These are phyloP conservation scores for Vaccinium corymbosum DNA, from an alignment of 148 eudicot genomes.

Conservation along the genomic window DNA sequence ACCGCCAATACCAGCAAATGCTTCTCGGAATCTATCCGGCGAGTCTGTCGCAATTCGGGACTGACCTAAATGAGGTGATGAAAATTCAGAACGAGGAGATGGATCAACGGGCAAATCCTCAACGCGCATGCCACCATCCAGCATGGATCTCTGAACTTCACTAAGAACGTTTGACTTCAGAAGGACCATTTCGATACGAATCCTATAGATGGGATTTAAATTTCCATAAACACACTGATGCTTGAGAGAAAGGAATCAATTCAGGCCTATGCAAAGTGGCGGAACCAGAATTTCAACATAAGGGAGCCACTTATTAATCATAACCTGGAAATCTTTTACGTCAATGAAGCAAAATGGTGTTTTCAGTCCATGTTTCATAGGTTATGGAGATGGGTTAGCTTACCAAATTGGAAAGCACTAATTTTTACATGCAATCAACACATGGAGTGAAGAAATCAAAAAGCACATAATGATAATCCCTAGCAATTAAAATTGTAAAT, in stretches of 20 bases:
- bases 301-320: not conserved
- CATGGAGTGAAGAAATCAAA: not conserved
- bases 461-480: not conserved
- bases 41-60: slow-evolving; percentile 38
- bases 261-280: not conserved
- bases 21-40: slow-evolving; percentile 45
- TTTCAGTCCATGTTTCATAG: not conserved
- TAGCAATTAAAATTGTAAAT: not conserved
- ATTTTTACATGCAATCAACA: not conserved
- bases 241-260: not conserved
- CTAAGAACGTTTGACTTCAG: slow-evolving; percentile 79
- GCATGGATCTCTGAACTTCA: slow-evolving; percentile 83
- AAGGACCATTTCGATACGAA: slow-evolving; percentile 73
- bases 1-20: slow-evolving; percentile 64
- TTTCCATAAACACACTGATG: slow-evolving; percentile 5
- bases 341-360: not conserved
- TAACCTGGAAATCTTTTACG: not conserved
- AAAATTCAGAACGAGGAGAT: slow-evolving; percentile 54
- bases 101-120: slow-evolving; percentile 77
- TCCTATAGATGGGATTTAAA: slow-evolving; percentile 39
- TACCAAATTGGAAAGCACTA: not conserved
- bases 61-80: slow-evolving; percentile 71
- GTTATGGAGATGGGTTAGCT: not conserved
- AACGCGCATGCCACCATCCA: slow-evolving; percentile 92
- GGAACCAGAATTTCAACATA: not conserved